These are phyloP conservation scores for Toxoplasma gondii DNA, from an alignment of 169 alveolate genomes.

Conservation along the genomic window DNA sequence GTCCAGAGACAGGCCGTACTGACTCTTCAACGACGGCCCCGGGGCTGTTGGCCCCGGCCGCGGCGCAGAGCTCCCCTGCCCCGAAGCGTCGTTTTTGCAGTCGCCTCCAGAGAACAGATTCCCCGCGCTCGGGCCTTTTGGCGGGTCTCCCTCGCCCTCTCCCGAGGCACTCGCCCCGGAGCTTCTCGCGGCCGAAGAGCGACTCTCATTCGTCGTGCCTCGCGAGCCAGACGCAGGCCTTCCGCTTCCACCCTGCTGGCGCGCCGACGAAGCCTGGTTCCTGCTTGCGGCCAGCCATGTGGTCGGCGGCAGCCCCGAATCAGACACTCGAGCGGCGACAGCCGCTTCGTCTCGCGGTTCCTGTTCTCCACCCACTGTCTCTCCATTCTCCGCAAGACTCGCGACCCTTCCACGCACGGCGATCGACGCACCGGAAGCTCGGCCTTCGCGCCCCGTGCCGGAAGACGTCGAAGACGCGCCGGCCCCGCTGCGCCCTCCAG, in stretches of 20 bases:
- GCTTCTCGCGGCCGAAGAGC: background rate
- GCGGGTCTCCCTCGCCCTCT: background rate
- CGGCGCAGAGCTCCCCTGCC: background rate
- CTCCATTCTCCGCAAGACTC: background rate
- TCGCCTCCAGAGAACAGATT: background rate
- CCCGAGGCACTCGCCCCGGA: background rate
- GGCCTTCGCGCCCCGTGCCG: background rate
- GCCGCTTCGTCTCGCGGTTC: too few relatives aligned
- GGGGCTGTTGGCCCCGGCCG: background rate
- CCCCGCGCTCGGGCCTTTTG: background rate
- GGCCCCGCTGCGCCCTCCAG: too few relatives aligned
- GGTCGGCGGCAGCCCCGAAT: too few relatives aligned
- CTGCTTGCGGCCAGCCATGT: background rate
- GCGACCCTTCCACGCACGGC: background rate
- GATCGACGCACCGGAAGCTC: background rate
- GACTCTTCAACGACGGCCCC: background rate
- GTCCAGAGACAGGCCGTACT: background rate
- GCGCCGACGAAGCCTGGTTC: background rate
- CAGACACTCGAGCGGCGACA: background rate
- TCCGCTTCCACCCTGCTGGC: background rate
- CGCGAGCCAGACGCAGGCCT: background rate
- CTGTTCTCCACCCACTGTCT: too few relatives aligned
- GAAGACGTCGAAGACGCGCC: background rate
- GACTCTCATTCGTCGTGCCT: background rate
- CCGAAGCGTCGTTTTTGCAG: constrained; percentile 6